Evolutionary conservation across 2,329 filamentous ascomycete species (phyloP), one percentile per base, ranked within the genome.

Genomic region (Fusarium chaquense): DNA sequence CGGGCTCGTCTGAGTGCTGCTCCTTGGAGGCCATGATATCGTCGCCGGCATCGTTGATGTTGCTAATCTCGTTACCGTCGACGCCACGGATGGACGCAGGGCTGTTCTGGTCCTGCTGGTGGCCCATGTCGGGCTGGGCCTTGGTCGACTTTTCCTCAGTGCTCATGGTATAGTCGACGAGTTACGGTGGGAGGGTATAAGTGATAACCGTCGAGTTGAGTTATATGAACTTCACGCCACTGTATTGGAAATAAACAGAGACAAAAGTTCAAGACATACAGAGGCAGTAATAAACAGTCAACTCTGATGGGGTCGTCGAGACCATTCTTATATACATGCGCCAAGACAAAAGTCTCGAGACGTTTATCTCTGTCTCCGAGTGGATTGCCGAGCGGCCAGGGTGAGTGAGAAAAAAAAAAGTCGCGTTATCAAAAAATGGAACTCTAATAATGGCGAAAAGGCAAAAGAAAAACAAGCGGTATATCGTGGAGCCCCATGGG

Each of bases 401-500:
- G 36, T 30, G 13, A 18, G 26, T 26, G 13, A 18, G 26, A 26
- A 26, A 24, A 45, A 32, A n/a, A 56, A 30, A 40, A 24, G 26
- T 52, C 60, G 46, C 47, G 62, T 65, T 66, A 65, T 65, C 62
- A 47, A 62, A 24, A 24, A 26, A 51, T 22, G 49, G 35, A 28
- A 41, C 36, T 52, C 24, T 36, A 30, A 30, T 26, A 8, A 18
- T n/a, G 43, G 43, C 43, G n/a, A 38, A 45, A 41, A 16, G 20
- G 12, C 28, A 43, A 28, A 61, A 46, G 47, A 43, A 41, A 33
- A 33, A 60, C n/a, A 47, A 26, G 45, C 58, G 45, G 46, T 59
- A 62, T 44, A 61, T 68, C 58, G 67, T 52, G 63, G 67, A 70
- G 52, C 68, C 68, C 68, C 68, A 69, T 68, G 68, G 68, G 67